phyloP scores from a whole-genome alignment of 2,329 filamentous ascomycete species.

The Diaporthe citriasiana region DNA sequence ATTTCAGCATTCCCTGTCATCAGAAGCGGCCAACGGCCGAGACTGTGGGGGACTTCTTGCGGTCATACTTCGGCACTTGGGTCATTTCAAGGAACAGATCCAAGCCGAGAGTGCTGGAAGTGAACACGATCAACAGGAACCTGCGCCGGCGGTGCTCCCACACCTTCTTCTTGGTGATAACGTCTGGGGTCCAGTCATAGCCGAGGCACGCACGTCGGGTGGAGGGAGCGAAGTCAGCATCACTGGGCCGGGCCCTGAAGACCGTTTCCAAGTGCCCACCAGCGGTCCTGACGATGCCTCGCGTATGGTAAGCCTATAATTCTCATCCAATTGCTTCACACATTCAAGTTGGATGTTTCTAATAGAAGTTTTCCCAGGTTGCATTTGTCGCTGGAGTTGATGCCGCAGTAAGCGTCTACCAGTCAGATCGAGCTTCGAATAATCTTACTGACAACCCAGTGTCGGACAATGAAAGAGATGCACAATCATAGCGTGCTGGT shows the following conservation, averaged over 20 bases:
- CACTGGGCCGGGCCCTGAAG: slow-evolving; percentile 29
- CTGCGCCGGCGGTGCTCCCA: background rate
- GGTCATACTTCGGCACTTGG: slow-evolving; percentile 26
- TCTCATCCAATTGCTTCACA: background rate
- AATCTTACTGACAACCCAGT: slow-evolving; percentile 4
- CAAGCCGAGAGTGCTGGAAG: background rate
- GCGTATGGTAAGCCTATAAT: slow-evolving; percentile 11
- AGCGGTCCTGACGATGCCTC: slow-evolving; percentile 17
- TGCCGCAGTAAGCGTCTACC: slow-evolving; percentile 31
- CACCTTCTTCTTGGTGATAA: background rate
- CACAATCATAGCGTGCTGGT: background rate
- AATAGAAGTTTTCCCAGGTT: background rate
- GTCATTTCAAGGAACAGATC: background rate
- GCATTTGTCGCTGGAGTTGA: slow-evolving; percentile 27
- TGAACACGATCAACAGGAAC: background rate
- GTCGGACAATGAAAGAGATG: slow-evolving; percentile 22
- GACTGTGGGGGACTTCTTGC: slow-evolving; percentile 35
- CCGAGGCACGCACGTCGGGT: background rate
- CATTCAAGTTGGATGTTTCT: background rate
- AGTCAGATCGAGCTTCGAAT: background rate
- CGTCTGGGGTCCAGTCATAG: slow-evolving; percentile 24
- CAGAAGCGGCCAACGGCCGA: slow-evolving; percentile 6
- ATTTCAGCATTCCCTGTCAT: slow-evolving; percentile 6
- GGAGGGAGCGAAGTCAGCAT: slow-evolving; percentile 9
- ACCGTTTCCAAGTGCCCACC: slow-evolving; percentile 12